Conservation (phyloP, 2,329 filamentous ascomycete genomes). For the Ambrosiella beaveri region DNA sequence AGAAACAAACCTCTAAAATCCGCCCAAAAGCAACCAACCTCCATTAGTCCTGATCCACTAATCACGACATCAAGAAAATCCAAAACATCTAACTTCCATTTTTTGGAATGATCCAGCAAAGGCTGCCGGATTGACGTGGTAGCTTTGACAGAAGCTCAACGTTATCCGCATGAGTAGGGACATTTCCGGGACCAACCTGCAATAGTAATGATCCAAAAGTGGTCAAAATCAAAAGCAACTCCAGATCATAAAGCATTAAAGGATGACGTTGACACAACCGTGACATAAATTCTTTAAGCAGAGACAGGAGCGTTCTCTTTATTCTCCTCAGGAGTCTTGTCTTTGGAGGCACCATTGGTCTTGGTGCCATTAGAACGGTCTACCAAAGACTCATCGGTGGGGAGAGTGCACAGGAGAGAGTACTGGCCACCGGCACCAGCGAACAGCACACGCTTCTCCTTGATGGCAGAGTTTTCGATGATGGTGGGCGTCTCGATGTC, state of each 20-base stretch:
- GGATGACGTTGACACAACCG: background rate
- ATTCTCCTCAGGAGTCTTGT: constrained; percentile 7
- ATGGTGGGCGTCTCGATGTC: constrained; percentile 44
- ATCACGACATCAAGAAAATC: no score
- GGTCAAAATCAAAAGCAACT: background rate
- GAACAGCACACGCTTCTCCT: constrained; percentile 54
- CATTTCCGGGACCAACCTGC: background rate
- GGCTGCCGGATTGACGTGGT: no score
- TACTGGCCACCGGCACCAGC: constrained; percentile 85
- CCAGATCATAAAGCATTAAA: background rate
- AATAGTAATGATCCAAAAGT: background rate
- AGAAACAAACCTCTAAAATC: background rate
- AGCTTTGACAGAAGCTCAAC: no score
- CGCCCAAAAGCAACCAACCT: no score
- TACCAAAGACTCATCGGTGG: constrained; percentile 15
- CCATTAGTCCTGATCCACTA: no score
- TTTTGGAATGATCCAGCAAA: no score
- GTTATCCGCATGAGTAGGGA: no score
- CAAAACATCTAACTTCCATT: no score
- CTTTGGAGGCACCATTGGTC: constrained; percentile 18
- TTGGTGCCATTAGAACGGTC: constrained; percentile 12
- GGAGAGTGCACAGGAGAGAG: constrained; percentile 40
- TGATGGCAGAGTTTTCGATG: constrained; percentile 60
- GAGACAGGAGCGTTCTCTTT: constrained; percentile 9
- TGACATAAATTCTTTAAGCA: constrained; percentile 2